phyloP scores from a whole-genome alignment of 495 filamentous ascomycete species.

The Clohesyomyces aquaticus region DNA sequence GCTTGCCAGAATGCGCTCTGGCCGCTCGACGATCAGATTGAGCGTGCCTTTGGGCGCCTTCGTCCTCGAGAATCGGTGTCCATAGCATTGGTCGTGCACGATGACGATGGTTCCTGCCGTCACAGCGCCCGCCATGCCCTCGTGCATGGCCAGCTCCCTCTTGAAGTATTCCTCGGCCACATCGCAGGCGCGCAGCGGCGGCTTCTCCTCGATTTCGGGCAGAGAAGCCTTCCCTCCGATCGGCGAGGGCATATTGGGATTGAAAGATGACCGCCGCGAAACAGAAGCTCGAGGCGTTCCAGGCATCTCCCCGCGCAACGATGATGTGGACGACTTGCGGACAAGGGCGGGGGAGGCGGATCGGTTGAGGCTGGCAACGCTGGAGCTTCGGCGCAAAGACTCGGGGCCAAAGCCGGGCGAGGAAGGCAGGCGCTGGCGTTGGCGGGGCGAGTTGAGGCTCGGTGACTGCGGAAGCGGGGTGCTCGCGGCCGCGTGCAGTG shows the following conservation, averaged over 20 bases:
- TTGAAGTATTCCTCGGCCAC: conserved; percentile 72
- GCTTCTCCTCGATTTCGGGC: conserved; percentile 50
- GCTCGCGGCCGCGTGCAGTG: conserved; percentile 51
- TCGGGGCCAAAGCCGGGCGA: conserved; percentile 44
- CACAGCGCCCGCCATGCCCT: conserved; percentile 54
- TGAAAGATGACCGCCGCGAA: conserved; percentile 58
- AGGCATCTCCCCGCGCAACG: conserved; percentile 51
- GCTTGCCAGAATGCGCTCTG: conserved; percentile 86
- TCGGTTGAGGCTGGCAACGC: conserved; percentile 50
- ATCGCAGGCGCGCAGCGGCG: conserved; percentile 62
- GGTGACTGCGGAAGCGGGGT: conserved; percentile 55
- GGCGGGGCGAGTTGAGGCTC: conserved; percentile 30
- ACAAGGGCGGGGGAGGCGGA: conserved; percentile 47
- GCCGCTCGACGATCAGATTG: conserved; percentile 82
- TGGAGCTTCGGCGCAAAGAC: conserved; percentile 53
- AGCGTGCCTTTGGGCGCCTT: conserved; percentile 67
- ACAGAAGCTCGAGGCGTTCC: conserved; percentile 44
- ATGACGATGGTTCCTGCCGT: conserved; percentile 74
- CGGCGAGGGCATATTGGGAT: conserved; percentile 49
- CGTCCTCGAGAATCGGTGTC: conserved; percentile 85
- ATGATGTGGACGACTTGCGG: conserved; percentile 60
- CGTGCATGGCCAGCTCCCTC: conserved; percentile 68
- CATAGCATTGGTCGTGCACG: conserved; percentile 90
- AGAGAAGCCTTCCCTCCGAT: conserved; percentile 43
- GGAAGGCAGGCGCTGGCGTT: conserved; percentile 28